phyloP scores from a whole-genome alignment of 1,284 basidiomycete species.

The Fomitiporia mediterranea region DNA sequence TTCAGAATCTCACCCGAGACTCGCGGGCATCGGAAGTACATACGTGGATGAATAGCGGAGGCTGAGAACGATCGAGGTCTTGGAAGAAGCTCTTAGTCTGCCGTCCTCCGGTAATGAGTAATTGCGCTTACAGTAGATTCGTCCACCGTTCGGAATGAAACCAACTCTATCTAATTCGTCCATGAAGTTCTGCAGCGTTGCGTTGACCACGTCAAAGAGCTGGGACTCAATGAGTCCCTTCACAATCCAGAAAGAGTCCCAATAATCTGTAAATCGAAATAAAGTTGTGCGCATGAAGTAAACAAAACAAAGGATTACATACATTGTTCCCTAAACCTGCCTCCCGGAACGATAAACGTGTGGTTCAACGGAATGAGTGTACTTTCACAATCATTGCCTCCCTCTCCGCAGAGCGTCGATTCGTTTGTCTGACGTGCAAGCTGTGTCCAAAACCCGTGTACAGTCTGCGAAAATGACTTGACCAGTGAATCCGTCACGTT shows the following conservation, averaged over 20 bases:
- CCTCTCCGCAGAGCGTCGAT: slow-evolving; percentile 55
- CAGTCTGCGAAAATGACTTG: slow-evolving; percentile 69
- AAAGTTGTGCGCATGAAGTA: background rate
- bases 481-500: slow-evolving; percentile 71
- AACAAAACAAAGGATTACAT: slow-evolving; percentile 27
- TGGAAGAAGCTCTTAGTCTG: background rate
- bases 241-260: slow-evolving; percentile 86
- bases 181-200: slow-evolving; percentile 88
- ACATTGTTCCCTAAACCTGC: slow-evolving; percentile 70
- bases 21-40: slow-evolving; percentile 21
- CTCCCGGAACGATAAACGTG: slow-evolving; percentile 86
- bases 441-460: slow-evolving; percentile 80
- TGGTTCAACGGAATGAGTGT: slow-evolving; percentile 86
- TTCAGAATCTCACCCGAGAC: slow-evolving; percentile 6
- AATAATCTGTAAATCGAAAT: slow-evolving; percentile 51
- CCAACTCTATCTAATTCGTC: slow-evolving; percentile 78
- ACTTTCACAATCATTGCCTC: slow-evolving; percentile 64
- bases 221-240: slow-evolving; percentile 79
- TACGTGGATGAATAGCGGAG: slow-evolving; percentile 80
- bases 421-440: slow-evolving; percentile 74
- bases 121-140: slow-evolving; percentile 60
- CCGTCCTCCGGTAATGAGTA: slow-evolving; percentile 3
- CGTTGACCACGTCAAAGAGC: slow-evolving; percentile 69
- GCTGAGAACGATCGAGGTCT: slow-evolving; percentile 88
- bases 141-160: slow-evolving; percentile 91